These are phyloP conservation scores for Porpolomopsis calyptriformis DNA, from an alignment of 768 basidiomycete species.

Conservation along the genomic window DNA sequence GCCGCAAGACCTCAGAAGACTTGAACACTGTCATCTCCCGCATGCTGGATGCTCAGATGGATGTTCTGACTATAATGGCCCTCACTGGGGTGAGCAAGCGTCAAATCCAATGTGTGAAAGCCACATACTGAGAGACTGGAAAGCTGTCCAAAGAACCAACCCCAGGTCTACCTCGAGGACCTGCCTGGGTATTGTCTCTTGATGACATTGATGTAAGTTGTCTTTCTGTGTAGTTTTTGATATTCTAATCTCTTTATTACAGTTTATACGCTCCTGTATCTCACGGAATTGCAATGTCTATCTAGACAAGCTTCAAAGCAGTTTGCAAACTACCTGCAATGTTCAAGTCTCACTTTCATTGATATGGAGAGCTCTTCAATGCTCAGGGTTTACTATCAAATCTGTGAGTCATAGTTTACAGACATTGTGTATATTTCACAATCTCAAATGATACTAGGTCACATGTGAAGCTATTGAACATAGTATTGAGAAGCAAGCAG, in stretches of 20 bases:
- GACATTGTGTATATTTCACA: neutral
- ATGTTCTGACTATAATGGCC: neutral
- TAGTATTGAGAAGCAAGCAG: conserved; percentile 10
- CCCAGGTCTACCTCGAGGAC: no score
- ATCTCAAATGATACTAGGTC: conserved; percentile 7
- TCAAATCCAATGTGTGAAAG: neutral
- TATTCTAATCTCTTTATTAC: neutral
- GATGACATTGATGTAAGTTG: neutral
- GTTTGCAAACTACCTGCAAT: conserved; percentile 4
- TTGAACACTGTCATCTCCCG: neutral
- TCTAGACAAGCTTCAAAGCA: conserved; percentile 7
- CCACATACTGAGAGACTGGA: no score
- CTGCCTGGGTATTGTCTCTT: neutral
- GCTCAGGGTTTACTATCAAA: conserved; percentile 13
- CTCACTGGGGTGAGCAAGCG: conserved; percentile 1
- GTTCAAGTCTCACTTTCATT: conserved; percentile 6
- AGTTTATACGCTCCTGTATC: neutral
- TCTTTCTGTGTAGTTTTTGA: neutral
- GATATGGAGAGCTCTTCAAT: conserved; percentile 12
- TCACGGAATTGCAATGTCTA: neutral
- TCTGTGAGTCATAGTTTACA: conserved; percentile 5
- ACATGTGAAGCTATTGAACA: conserved; percentile 12
- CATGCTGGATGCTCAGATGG: neutral
- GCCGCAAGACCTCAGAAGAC: neutral
- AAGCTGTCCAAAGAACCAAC: no score